Evolutionary conservation across 805 yeast species (phyloP).

Genomic region (Saccharomycopsis malanga): DNA sequence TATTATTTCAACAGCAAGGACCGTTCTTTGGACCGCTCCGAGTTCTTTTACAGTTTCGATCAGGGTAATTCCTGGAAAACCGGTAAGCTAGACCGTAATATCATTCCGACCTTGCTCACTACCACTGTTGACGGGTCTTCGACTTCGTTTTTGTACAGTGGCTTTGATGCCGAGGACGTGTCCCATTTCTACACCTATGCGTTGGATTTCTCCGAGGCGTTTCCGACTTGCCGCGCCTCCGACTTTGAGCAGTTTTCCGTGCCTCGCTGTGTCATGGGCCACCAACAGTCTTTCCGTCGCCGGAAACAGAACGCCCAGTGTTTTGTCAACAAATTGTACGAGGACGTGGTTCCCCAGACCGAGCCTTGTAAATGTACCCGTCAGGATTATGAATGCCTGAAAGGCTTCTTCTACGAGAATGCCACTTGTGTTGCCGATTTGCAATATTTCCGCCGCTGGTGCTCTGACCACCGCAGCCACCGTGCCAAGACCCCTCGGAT

Average conservation of each 20-base stretch:
- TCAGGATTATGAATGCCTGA: conserved; percentile 66
- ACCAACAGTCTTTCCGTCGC: conserved; percentile 52
- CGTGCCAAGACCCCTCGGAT: conserved; percentile 22
- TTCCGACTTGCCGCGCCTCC: conserved; percentile 35
- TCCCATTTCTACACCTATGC: conserved; percentile 24
- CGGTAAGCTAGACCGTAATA: conserved; percentile 37
- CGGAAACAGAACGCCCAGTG: conserved; percentile 63
- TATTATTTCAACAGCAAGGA: conserved; percentile 31
- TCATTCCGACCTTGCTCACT: conserved; percentile 38
- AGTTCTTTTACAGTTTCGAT: conserved; percentile 52
- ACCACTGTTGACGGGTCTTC: conserved; percentile 71
- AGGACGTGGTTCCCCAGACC: conserved; percentile 40
- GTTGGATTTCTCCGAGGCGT: conserved; percentile 54
- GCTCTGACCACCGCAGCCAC: conserved; percentile 25
- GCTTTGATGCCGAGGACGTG: conserved; percentile 23
- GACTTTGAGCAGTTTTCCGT: conserved; percentile 59
- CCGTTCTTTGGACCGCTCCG: conserved; percentile 20
- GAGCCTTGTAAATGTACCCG: conserved; percentile 58
- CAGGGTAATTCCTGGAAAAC: conserved; percentile 65
- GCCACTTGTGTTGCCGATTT: conserved; percentile 44
- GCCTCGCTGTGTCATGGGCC: conserved; percentile 58
- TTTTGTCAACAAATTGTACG: conserved; percentile 42
- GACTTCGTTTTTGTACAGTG: conserved; percentile 48
- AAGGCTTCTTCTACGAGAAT: conserved; percentile 36
- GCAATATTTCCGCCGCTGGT: conserved; percentile 24